Percentiles rank a stretch among this genome's conserved stretches.
Evolutionary conservation across 345 rosid species (phyloP).

Genomic region (Salix koriyanagi): DNA sequence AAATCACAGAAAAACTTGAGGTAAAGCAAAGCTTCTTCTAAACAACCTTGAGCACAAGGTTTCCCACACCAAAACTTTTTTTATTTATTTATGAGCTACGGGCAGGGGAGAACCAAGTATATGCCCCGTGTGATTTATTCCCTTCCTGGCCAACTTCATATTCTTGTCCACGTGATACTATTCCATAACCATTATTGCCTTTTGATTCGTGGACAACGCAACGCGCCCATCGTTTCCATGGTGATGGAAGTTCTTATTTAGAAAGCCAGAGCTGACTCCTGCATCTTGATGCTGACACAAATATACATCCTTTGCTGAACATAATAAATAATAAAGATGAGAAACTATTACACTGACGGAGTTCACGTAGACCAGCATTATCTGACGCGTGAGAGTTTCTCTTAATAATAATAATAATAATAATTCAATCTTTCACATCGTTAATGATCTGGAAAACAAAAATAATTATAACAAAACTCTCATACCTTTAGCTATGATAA

Average conservation of each 20-base stretch:
- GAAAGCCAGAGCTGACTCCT: not conserved
- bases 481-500: not conserved
- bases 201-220: not conserved
- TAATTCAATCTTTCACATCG: not conserved
- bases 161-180: conserved; percentile 8
- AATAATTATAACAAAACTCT: not conserved
- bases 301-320: not conserved
- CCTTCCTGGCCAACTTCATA: not conserved
- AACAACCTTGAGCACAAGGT: not conserved
- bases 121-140: conserved; percentile 22
- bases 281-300: not conserved
- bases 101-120: conserved; percentile 6
- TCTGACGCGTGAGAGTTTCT: not conserved
- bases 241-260: not conserved
- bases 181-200: not conserved
- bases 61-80: not conserved
- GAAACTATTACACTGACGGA: not conserved
- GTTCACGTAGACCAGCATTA: not conserved
- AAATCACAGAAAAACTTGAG: too few relatives aligned
- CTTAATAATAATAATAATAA: not conserved
- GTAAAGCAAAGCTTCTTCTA: too few relatives aligned
- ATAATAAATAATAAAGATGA: not conserved
- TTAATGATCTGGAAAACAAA: not conserved
- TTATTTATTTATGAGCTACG: not conserved
- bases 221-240: not conserved